A percentile compares a stretch with the other conserved stretches of the same genome.
Evolutionary conservation across 805 yeast species (phyloP).

Genomic region (Candida railenensis): DNA sequence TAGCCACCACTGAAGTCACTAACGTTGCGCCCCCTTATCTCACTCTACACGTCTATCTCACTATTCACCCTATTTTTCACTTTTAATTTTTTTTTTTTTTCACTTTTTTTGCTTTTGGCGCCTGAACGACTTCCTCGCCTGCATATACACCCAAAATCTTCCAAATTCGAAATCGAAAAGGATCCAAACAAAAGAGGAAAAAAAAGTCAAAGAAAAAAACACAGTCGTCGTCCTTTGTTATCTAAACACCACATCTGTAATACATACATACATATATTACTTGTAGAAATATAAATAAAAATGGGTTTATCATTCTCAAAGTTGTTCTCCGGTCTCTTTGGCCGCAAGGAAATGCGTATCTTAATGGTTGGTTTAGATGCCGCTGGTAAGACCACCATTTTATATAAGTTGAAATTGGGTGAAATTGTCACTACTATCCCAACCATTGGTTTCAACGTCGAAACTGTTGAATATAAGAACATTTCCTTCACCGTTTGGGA

Average conservation of each 20-base stretch:
- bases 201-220: not conserved
- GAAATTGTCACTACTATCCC: slow-evolving; percentile 44
- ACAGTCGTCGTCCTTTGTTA: not conserved
- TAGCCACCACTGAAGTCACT: too few species aligned
- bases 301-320: slow-evolving; percentile 42
- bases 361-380: slow-evolving; percentile 46
- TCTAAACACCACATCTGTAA: not conserved
- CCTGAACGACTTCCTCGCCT: not conserved
- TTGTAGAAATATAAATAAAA: not conserved
- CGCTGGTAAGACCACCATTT: slow-evolving; percentile 43
- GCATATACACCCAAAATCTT: not conserved
- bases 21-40: not conserved
- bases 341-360: slow-evolving; percentile 43
- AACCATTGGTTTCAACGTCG: slow-evolving; percentile 44
- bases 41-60: not conserved
- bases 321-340: slow-evolving; percentile 40
- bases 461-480: slow-evolving; percentile 43
- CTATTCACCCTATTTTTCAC: not conserved
- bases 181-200: not conserved
- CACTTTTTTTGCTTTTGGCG: not conserved
- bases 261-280: not conserved
- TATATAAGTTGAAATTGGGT: slow-evolving; percentile 42
- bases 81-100: too few species aligned
- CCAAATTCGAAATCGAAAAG: slow-evolving; percentile 1
- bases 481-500: slow-evolving; percentile 45